phyloP scores from a whole-genome alignment of 768 basidiomycete species.

The Tulasnella sp. region DNA sequence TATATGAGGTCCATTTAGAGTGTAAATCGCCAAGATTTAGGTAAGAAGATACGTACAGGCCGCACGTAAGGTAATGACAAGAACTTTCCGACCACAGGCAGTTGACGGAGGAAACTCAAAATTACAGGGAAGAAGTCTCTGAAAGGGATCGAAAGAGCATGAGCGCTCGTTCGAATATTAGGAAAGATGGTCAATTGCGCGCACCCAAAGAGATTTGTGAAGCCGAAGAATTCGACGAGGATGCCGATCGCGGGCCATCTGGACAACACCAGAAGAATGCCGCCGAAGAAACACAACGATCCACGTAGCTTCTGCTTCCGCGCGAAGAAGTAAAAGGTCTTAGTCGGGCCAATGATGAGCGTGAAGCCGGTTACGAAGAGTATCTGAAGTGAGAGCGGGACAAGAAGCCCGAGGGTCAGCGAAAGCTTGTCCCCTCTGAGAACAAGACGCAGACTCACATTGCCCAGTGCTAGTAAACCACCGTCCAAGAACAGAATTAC shows the following conservation, averaged over 20 bases:
- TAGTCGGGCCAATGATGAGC: slow-evolving; percentile 91
- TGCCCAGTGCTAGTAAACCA: slow-evolving; percentile 90
- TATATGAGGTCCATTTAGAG: too few species aligned
- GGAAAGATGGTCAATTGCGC: slow-evolving; percentile 21
- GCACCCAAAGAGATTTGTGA: slow-evolving; percentile 95
- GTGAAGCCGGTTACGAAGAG: slow-evolving; percentile 91
- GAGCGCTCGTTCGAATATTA: background rate
- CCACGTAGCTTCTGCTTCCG: slow-evolving; percentile 91
- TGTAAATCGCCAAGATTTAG: too few species aligned
- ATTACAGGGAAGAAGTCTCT: slow-evolving; percentile 99
- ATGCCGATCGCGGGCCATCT: slow-evolving; percentile 95
- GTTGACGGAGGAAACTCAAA: slow-evolving; percentile 87
- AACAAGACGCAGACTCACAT: slow-evolving; percentile 43
- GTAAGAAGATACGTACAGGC: slow-evolving; percentile 39
- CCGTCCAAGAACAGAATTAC: slow-evolving; percentile 96
- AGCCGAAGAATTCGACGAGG: slow-evolving; percentile 90
- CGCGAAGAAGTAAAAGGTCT: slow-evolving; percentile 97
- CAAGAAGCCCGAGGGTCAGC: background rate
- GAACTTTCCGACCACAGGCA: slow-evolving; percentile 82
- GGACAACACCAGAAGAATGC: slow-evolving; percentile 84
- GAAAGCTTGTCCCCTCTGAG: background rate
- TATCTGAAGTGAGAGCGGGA: slow-evolving; percentile 49
- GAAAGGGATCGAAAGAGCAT: slow-evolving; percentile 8
- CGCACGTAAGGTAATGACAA: slow-evolving; percentile 82
- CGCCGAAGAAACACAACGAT: slow-evolving; percentile 76